A percentile compares a stretch with the other conserved stretches of the same genome.
phyloP scores from a whole-genome alignment of 192 early-diverging fungal genomes.

The Mortierella antarctica region DNA sequence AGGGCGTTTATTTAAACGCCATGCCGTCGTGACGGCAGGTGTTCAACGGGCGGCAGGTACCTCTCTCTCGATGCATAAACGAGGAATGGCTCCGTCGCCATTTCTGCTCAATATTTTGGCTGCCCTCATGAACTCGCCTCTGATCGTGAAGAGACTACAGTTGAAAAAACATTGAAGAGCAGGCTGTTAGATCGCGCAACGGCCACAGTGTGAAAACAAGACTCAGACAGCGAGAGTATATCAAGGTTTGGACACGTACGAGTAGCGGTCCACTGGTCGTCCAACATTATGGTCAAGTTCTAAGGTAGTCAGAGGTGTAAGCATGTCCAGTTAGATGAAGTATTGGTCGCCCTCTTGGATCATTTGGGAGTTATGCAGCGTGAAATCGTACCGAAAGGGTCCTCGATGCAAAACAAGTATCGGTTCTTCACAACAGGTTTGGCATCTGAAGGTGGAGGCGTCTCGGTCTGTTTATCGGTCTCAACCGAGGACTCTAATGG shows the following conservation, averaged over 20 bases:
- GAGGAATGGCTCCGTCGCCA: constrained; percentile 29
- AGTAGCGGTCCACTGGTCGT: constrained; percentile 41
- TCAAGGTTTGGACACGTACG: constrained; percentile 12
- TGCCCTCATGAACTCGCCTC: constrained; percentile 52
- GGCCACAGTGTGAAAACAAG: not conserved
- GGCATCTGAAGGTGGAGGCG: not conserved
- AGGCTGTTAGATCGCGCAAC: not conserved
- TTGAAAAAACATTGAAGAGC: not conserved
- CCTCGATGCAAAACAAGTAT: constrained; percentile 50
- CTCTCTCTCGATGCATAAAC: constrained; percentile 39
- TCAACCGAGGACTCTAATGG: not conserved
- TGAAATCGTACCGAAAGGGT: constrained; percentile 36
- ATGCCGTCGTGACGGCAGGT: no score
- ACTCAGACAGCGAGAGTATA: no score
- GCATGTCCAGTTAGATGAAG: no score
- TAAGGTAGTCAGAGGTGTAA: not conserved
- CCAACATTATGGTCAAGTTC: constrained; percentile 49
- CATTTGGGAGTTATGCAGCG: not conserved
- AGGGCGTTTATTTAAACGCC: no score
- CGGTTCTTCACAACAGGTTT: constrained; percentile 46
- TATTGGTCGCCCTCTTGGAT: not conserved
- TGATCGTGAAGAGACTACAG: constrained; percentile 41
- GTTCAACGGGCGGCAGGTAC: not conserved
- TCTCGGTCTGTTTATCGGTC: not conserved
- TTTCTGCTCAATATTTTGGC: constrained; percentile 51